Evolutionary conservation across 768 basidiomycete species (phyloP), one percentile per base, ranked within the genome.

Genomic region (Panaeolus cyanescens): DNA sequence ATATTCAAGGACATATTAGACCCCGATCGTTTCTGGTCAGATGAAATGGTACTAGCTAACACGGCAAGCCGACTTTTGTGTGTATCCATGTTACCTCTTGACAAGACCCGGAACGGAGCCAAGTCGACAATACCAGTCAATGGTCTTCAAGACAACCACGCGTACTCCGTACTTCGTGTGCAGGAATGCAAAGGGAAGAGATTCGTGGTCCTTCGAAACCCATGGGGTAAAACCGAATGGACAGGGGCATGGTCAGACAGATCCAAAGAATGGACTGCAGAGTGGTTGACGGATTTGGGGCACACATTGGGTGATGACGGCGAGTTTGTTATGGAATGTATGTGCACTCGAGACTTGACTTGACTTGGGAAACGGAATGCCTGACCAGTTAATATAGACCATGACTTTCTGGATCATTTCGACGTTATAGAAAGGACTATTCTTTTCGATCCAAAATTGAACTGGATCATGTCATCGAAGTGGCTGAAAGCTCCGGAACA

Each of bases 1-100:
- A n/a, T n/a, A n/a, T n/a, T n/a, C n/a, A n/a, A 73, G 72, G 79
- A 80, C 58, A 83, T 84, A 32, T 74, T 84, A 34, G 80, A 83
- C 56, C 59, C 66, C 2, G 80, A 84, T 59, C 65, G 68, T 13
- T 85, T 84, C 65, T 84, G 83, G 83, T 73, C 70, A 1, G 77
- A 83, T 39, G 83, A 84, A 59, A 77, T 85, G 19, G 64, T 79
- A 15, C 75, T 72, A 25, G 79, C 79, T 4, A 80, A 80, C 60
- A 68, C 74, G 33, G 78, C 79, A 30, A 58, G 53, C 62, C 77
- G 78, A 15, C 67, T 83, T 5, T 84, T 83, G 64, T 76, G 79
- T 2, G 80, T 79, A 61, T 75, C 73, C 25, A 80, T 80, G 57
- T 70, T 76, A 53, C 64, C 45, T 9, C 64, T 73, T 58, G 66